phyloP scores from a whole-genome alignment of 2,329 filamentous ascomycete genomes.

The Neopestalotiopsis rosae region DNA sequence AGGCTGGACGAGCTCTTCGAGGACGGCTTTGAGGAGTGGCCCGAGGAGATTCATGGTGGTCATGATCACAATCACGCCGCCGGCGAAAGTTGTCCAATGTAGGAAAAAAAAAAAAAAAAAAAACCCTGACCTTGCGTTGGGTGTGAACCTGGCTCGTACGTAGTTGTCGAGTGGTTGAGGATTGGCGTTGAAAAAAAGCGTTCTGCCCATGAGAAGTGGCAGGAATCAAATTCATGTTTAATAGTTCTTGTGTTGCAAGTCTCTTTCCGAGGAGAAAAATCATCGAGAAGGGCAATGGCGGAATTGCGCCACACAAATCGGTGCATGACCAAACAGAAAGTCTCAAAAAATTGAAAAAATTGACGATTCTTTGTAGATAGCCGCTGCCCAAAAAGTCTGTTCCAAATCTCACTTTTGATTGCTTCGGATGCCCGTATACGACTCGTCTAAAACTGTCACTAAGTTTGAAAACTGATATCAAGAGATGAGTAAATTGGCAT shows the following conservation, averaged over 20 bases:
- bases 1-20: conserved; percentile 32
- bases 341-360: too few species aligned
- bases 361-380: too few species aligned
- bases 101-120: neutral
- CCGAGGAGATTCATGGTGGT: conserved; percentile 36
- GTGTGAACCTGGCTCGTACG: neutral
- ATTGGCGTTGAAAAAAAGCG: neutral
- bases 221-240: neutral
- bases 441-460: too few species aligned
- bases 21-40: conserved; percentile 39
- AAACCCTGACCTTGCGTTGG: neutral
- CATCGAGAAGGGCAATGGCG: too few species aligned
- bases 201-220: neutral
- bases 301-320: too few species aligned
- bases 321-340: too few species aligned
- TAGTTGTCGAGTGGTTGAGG: neutral
- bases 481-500: neutral
- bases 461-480: neutral
- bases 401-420: too few species aligned
- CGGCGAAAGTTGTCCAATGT: neutral
- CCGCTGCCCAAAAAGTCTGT: too few species aligned
- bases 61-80: conserved; percentile 34
- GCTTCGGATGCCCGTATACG: too few species aligned
- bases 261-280: too few species aligned
- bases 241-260: too few species aligned